Evolutionary conservation across 2,329 filamentous ascomycete species (phyloP), one percentile per base, ranked within the genome.

Genomic region (Achaetomium macrosporum): DNA sequence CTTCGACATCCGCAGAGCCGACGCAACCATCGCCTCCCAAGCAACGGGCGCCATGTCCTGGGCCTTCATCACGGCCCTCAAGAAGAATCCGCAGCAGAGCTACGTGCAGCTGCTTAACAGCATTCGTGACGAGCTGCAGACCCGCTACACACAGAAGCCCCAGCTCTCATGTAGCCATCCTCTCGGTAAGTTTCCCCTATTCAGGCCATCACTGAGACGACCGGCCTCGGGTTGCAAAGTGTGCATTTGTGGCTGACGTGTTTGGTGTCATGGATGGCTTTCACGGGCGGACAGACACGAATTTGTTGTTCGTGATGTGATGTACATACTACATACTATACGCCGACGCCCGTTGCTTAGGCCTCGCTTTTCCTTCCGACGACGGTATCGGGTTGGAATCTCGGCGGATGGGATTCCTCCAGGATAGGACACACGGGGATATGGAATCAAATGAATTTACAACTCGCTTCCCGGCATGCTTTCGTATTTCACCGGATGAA

Each of bases 21-120:
- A 99, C 68, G 91, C 92, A n/a, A 88, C 84, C 17, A 96, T 97
- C 63, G 83, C 80, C 35, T 87, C 90, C 47, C 82, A 96, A 71
- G 92, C 93, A 29, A 97, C 93, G 0, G 93, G 93, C 48, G 93
- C 93, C 66, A 97, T 99, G 93, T 96, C 90, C 1, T 97, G 88
- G 84, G 93, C 93, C 10, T 99, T 99, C 69, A 91, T 99, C 68
- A 87, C 78, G 5, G 86, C 91, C 41, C 80, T 99, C 61, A 92
- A 90, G 75, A 96, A 96, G 79, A 95, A 97, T 69, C 91, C 92
- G 0, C 90, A 96, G 66, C 93, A 99, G 76, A 96, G 90, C 74
- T 99, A 99, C 66, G 91, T 99, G 47, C 87, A 96, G 74, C 76
- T 99, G 57, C 80, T 99, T 63, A 97, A 96, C 77, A 96, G 86